These are phyloP conservation scores for Claviceps citrina DNA, from an alignment of 2,329 filamentous ascomycete genomes.

Conservation along the genomic window DNA sequence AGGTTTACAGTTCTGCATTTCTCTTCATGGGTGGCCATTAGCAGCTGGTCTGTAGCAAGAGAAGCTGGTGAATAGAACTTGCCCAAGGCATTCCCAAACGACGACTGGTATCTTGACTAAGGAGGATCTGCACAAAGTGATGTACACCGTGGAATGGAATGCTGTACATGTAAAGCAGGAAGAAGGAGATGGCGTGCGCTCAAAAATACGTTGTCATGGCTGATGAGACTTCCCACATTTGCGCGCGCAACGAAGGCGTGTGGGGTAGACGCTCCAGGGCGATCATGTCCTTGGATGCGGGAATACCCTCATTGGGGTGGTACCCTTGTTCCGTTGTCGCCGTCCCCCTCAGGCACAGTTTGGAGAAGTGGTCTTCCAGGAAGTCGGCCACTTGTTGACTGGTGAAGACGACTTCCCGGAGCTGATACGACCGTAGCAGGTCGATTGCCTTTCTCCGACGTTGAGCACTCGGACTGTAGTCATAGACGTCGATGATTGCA, in stretches of 20 bases:
- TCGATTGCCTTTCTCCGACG: not conserved
- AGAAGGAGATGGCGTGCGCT: not conserved
- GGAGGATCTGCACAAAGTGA: no score
- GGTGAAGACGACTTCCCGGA: conserved; percentile 3
- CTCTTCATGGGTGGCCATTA: no score
- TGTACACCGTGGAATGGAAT: no score
- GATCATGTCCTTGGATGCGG: not conserved
- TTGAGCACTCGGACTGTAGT: conserved; percentile 1
- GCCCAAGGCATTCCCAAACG: not conserved
- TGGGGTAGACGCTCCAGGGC: not conserved
- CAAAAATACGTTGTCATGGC: not conserved
- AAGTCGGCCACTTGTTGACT: conserved; percentile 4
- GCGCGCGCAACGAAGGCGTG: not conserved
- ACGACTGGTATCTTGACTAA: not conserved
- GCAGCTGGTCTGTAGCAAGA: no score
- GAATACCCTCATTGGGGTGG: not conserved
- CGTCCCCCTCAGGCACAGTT: not conserved
- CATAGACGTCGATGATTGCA: conserved; percentile 1
- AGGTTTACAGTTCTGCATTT: no score
- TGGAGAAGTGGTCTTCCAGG: conserved; percentile 2
- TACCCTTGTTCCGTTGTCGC: not conserved
- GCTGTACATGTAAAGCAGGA: not conserved
- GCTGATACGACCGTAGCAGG: conserved; percentile 1
- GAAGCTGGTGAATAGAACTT: no score
- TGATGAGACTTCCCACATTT: conserved; percentile 2